phyloP scores from a whole-genome alignment of 2,329 filamentous ascomycete genomes.

The Microcyclospora tardicrescens region DNA sequence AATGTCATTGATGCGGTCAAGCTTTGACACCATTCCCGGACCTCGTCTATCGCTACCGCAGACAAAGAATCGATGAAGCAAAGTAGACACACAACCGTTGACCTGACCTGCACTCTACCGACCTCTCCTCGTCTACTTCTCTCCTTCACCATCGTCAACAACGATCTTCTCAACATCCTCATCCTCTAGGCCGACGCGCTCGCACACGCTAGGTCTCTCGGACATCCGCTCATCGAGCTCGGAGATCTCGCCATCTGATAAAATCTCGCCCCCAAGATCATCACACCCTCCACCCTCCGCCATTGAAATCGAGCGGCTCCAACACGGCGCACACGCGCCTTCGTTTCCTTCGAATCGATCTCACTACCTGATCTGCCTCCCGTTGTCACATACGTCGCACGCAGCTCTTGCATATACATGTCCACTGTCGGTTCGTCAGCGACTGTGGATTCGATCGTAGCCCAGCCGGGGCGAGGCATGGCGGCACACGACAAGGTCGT shows the following conservation, averaged over 20 bases:
- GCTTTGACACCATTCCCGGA: too few relatives aligned
- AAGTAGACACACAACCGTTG: neutral
- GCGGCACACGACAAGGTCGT: conserved; percentile 21
- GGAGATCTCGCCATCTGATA: too few relatives aligned
- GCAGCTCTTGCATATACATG: conserved; percentile 3
- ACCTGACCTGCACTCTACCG: neutral
- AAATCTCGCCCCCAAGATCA: too few relatives aligned
- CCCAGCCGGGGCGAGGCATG: conserved; percentile 12
- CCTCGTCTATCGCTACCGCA: conserved; percentile 20
- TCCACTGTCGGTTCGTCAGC: conserved; percentile 3
- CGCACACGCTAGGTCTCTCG: too few relatives aligned
- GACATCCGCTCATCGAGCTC: too few relatives aligned
- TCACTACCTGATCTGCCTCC: neutral
- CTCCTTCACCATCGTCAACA: neutral
- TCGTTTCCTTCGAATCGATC: neutral
- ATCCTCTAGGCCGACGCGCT: too few relatives aligned
- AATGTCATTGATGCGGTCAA: too few relatives aligned
- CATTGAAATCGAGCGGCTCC: too few relatives aligned
- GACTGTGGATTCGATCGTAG: conserved; percentile 8
- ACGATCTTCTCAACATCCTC: neutral
- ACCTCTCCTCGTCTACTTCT: neutral
- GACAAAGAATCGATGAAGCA: conserved; percentile 11
- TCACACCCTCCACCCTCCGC: too few relatives aligned
- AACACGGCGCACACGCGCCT: too few relatives aligned
- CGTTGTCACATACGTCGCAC: neutral